A percentile compares a stretch with the other conserved stretches of the same genome.
phyloP scores from a whole-genome alignment of 192 early-diverging fungal species.

The Coemansia sp. region DNA sequence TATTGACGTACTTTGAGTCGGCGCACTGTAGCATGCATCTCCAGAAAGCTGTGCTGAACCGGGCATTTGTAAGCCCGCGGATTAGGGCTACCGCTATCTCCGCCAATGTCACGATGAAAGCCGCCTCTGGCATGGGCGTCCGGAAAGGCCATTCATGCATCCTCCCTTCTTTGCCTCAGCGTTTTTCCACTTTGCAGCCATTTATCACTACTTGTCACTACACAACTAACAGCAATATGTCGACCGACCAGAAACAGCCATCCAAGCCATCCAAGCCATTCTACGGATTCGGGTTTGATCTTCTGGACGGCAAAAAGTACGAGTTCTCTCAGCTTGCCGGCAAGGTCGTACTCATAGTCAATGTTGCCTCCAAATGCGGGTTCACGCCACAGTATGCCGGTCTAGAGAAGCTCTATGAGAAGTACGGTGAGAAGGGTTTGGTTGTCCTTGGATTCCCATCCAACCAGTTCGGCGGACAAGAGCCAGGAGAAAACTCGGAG shows the following conservation, averaged over 20 bases:
- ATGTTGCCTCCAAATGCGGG: conserved; percentile 90
- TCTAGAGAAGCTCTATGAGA: conserved; percentile 68
- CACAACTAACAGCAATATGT: background rate
- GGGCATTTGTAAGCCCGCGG: background rate
- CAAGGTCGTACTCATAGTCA: conserved; percentile 85
- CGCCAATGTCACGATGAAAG: background rate
- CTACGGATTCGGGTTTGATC: conserved; percentile 57
- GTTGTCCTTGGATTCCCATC: conserved; percentile 88
- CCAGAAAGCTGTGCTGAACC: background rate
- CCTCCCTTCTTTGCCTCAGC: background rate
- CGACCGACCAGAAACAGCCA: background rate
- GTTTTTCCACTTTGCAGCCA: conserved; percentile 10
- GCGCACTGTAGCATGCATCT: background rate
- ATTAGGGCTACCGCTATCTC: conserved; percentile 3
- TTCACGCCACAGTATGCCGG: conserved; percentile 78
- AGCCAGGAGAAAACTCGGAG: conserved; percentile 54
- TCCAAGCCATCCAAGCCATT: conserved; percentile 33
- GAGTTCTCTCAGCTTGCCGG: conserved; percentile 60
- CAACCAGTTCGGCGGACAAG: conserved; percentile 83
- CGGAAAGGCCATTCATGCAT: background rate
- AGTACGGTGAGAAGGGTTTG: conserved; percentile 69
- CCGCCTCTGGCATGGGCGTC: background rate
- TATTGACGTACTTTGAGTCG: background rate
- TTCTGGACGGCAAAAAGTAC: conserved; percentile 57
- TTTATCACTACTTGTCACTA: conserved; percentile 8